Conservation (phyloP, 306 rosid genomes). For the Ceratonia siliqua region DNA sequence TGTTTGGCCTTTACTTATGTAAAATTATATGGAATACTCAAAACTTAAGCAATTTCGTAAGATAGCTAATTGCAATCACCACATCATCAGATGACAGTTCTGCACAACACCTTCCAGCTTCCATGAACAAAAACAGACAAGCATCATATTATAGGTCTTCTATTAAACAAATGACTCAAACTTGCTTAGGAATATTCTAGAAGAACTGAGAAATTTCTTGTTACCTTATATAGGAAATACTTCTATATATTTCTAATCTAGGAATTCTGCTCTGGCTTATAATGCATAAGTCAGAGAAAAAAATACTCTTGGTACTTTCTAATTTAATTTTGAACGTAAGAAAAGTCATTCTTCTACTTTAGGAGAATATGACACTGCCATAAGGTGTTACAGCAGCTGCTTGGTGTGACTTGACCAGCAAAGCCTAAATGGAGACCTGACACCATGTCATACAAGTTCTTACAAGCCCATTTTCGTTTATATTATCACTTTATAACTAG, state of each 20-base stretch:
- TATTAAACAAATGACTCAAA: conserved; percentile 12
- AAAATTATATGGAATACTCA: background rate
- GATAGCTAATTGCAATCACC: conserved; percentile 2
- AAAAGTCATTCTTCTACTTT: background rate
- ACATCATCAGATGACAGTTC: background rate
- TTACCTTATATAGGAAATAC: background rate
- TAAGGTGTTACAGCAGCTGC: conserved; percentile 12
- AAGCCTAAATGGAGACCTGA: conserved; percentile 19
- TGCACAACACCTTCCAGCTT: background rate
- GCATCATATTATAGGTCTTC: background rate
- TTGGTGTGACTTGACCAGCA: conserved; percentile 5
- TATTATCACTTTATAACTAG: conserved; percentile 19
- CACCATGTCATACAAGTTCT: background rate
- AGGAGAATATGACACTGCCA: background rate
- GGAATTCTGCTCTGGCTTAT: background rate
- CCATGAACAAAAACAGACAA: background rate
- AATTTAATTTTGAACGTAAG: background rate
- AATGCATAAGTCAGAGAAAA: background rate
- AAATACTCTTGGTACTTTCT: background rate
- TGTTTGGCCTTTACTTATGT: no score
- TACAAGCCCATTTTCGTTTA: background rate
- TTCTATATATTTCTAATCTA: background rate
- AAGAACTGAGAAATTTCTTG: background rate
- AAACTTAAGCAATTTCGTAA: background rate
- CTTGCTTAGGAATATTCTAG: conserved; percentile 6